Evolutionary conservation across 2,329 filamentous ascomycete genomes (phyloP).

Genomic region (Myriosclerotinia scirpicola): DNA sequence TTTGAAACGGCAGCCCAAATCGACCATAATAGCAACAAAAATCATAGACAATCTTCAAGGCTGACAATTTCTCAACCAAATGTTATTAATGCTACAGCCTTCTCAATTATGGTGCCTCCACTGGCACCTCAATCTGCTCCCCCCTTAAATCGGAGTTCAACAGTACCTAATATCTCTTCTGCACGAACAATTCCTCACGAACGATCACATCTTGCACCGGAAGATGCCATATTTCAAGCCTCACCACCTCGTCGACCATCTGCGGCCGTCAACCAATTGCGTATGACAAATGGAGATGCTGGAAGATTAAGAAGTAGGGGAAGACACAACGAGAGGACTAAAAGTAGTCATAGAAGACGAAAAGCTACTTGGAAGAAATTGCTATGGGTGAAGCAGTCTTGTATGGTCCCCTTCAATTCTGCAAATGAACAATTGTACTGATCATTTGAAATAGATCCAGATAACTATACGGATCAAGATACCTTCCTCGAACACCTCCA

Average conservation of each 20-base stretch:
- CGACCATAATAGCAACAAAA: too few species aligned
- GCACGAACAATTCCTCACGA: constrained; percentile 42
- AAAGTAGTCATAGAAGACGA: constrained; percentile 59
- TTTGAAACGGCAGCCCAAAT: too few species aligned
- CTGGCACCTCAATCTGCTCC: constrained; percentile 29
- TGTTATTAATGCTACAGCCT: constrained; percentile 16
- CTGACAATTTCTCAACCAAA: constrained; percentile 18
- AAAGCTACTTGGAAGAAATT: constrained; percentile 90
- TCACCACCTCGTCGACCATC: constrained; percentile 58
- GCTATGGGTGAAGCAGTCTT: constrained; percentile 96
- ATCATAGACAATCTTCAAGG: background rate
- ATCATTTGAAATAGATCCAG: constrained; percentile 65
- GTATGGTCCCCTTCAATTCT: constrained; percentile 48
- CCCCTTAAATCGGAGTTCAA: constrained; percentile 35
- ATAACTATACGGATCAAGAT: constrained; percentile 96
- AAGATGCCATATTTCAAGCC: constrained; percentile 73
- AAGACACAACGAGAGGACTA: constrained; percentile 35
- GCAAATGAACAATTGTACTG: constrained; percentile 25
- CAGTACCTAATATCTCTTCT: constrained; percentile 29
- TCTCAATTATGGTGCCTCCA: constrained; percentile 36
- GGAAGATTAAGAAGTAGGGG: constrained; percentile 31
- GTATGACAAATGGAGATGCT: constrained; percentile 35
- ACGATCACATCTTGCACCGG: constrained; percentile 72
- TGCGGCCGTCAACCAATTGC: constrained; percentile 42
- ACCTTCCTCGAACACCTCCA: constrained; percentile 97